Base-by-base conservation (phyloP, 768 basidiomycete genomes). In the Boletus vermiculosoides region DNA sequence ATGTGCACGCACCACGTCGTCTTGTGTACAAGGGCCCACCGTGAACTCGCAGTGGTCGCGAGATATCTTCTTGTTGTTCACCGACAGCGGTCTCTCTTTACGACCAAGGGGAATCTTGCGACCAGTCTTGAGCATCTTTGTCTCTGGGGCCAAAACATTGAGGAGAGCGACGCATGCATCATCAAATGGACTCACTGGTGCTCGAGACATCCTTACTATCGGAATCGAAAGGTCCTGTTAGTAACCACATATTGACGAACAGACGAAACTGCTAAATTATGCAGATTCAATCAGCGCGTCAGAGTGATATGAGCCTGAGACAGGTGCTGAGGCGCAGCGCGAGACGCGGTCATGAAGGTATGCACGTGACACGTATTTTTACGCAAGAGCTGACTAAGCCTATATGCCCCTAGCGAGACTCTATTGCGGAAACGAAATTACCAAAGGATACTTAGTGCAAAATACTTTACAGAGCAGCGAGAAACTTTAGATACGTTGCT, bases 51-150 rank as follows among this genome's bases (percentile, higher is more conserved):
- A 83, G 59, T 88, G 85, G 22, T 81, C 73, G 30, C 78, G 76
- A 0, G 89, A 91, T 45, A 92, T 77, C 66, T 83, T 86, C 64
- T 84, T 84, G 72, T 77, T 78, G 56, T 79, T 80, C 45, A 91
- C 71, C 5, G 77, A 30, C 2, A 92, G 72, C 0, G 75, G 74
- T 42, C 71, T 70, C 1, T 77, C 81, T 69, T 82, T 86, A 41
- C 90, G 77, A 16, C 88, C 87, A 1, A 91, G 61, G 0, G 63
- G 37, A 55, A 88, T 85, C 13, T 74, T 74, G 37, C 70, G 77
- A 16, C 80, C 80, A 2, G 86, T 76, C 67, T 86, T 89, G 44
- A 92, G 74, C 22, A 90, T 69, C 65, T 89, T 90, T 15, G 66
- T 70, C 63, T 75, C 79, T 82, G 59, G 2, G 12, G 5, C n/a